Evolutionary conservation across 495 filamentous ascomycete species (phyloP), one percentile per base, ranked within the genome.

Genomic region (Aspergillus bridgeri): DNA sequence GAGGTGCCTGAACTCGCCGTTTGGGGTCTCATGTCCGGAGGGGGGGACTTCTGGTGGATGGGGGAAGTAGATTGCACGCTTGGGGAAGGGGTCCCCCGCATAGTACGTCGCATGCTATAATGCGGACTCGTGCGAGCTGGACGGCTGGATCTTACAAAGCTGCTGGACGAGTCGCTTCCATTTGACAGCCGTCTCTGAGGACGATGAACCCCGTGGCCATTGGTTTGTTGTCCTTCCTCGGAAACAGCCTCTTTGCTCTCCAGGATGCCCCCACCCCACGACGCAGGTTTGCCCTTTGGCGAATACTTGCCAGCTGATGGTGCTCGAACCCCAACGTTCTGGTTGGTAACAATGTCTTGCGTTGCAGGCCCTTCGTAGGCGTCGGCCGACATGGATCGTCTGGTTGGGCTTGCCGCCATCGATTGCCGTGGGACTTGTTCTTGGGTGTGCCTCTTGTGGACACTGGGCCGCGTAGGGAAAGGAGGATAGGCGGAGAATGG

Each of bases 161-260:
- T 85, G 64, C 83, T 87, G 7, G 81, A 82, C 6, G 81, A 84
- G 60, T 85, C 83, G 54, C 82, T 86, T 50, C 79, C 84, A 62
- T 81, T 81, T 0, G 78, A 79, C 57, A 64, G 58, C 0, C 61
- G 69, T 4, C 79, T 70, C 21, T 63, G 59, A 11, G 65, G 61
- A 20, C 57, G 60, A 53, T 57, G 43, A 5, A 56, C 22, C 43
- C 24, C 29, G 7, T 48, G 23, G 23, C 55, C 55, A 17, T 56
- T 61, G 18, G 38, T 38, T n/a, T 46, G 47, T 19, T 27, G 43
- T 13, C 57, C 58, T 42, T 43, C 29, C 25, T 48, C 46, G 18
- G 43, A 18, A 20, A 56, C 27, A 44, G 27, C 0, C 29, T 51
- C 42, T 42, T 53, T 19, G 44, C 22, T 45, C 48, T 58, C 62